phyloP scores from a whole-genome alignment of 192 early-diverging fungal genomes.

The Rhizophagus prolifer region DNA sequence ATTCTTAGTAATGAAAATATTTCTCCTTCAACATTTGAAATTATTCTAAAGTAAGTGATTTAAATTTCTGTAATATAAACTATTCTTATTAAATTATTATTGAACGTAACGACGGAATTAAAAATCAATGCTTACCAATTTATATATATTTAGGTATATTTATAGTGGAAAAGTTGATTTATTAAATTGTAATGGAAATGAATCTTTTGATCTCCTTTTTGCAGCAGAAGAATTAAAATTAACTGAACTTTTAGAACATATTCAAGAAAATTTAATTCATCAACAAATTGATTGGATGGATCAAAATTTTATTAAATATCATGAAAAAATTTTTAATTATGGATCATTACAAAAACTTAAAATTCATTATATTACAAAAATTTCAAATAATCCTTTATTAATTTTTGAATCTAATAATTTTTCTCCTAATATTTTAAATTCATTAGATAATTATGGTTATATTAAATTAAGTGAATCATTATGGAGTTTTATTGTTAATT shows the following conservation, averaged over 20 bases:
- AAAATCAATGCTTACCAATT: background rate
- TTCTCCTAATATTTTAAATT: background rate
- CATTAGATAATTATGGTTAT: background rate
- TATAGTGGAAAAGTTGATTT: slow-evolving; percentile 20
- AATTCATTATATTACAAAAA: background rate
- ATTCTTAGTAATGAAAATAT: slow-evolving; percentile 1
- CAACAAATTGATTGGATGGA: slow-evolving; percentile 9
- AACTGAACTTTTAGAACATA: slow-evolving; percentile 4
- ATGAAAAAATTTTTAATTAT: background rate
- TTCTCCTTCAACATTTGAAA: slow-evolving; percentile 1
- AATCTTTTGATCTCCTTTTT: slow-evolving; percentile 9
- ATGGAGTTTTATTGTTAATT: slow-evolving; percentile 5
- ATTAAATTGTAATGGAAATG: background rate
- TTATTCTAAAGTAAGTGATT: slow-evolving; percentile 5
- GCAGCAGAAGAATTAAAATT: slow-evolving; percentile 13
- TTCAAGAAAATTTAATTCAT: slow-evolving; percentile 11
- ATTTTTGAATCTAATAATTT: background rate
- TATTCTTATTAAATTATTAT: background rate
- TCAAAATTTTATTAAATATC: slow-evolving; percentile 7
- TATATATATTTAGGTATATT: background rate
- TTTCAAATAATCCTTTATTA: background rate
- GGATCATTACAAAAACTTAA: slow-evolving; percentile 2
- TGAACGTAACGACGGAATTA: background rate
- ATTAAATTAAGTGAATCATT: slow-evolving; percentile 4
- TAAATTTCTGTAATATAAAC: too few relatives aligned